A percentile compares a stretch with the other conserved stretches of the same genome.
phyloP scores from a whole-genome alignment of 176 grass and related monocot genomes.

The Puya raimondii region DNA sequence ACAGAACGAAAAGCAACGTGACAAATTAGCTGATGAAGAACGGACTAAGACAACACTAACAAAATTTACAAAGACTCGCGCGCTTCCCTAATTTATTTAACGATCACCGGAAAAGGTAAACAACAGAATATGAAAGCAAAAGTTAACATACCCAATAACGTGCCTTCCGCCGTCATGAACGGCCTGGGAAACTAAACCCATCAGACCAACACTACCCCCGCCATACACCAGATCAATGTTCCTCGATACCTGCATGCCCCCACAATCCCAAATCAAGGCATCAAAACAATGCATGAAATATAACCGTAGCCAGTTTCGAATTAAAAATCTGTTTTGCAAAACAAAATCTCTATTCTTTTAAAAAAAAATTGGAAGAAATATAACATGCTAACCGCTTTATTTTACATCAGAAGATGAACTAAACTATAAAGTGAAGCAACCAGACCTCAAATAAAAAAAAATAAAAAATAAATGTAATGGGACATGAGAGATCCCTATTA shows the following conservation, averaged over 20 bases:
- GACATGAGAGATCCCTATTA: too few relatives aligned
- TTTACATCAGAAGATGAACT: too few relatives aligned
- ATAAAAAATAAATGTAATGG: too few relatives aligned
- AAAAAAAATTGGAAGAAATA: too few relatives aligned
- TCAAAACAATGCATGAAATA: neutral
- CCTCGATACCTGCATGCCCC: conserved; percentile 50
- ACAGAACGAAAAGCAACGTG: conserved; percentile 34
- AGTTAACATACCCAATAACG: conserved; percentile 63
- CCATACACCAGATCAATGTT: conserved; percentile 97
- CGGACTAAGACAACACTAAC: neutral
- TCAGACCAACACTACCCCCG: conserved; percentile 86
- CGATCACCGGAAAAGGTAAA: neutral
- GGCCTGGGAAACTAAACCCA: conserved; percentile 95
- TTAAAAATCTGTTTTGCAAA: neutral
- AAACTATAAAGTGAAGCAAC: too few relatives aligned
- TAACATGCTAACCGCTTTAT: too few relatives aligned
- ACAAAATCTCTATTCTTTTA: too few relatives aligned
- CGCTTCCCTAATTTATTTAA: neutral
- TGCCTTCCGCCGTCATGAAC: conserved; percentile 87
- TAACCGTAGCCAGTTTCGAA: neutral
- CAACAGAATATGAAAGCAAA: neutral
- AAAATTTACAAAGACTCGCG: neutral
- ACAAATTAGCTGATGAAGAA: conserved; percentile 15
- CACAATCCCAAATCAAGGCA: too few relatives aligned
- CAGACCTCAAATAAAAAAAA: too few relatives aligned